phyloP scores from a whole-genome alignment of 2,329 filamentous ascomycete genomes.

The Penicillium sp. region DNA sequence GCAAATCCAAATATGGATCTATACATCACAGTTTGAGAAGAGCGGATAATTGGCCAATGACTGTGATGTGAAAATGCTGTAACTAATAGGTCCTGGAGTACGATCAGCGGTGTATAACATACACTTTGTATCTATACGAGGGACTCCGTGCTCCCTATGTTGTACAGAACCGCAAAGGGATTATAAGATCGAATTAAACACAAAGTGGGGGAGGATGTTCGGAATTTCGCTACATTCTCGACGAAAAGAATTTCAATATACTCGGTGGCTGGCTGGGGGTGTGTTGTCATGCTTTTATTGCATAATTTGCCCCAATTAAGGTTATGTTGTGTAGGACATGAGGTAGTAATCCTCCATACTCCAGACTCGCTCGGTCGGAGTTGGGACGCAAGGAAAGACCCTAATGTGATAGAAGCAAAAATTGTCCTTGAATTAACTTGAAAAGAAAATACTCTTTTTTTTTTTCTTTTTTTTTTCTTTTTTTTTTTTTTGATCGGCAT shows the following conservation, averaged over 20 bases:
- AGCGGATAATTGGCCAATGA: neutral
- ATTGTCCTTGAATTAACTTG: neutral
- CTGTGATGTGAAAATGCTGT: neutral
- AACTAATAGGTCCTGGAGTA: neutral
- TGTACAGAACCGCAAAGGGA: neutral
- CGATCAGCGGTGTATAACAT: conserved; percentile 21
- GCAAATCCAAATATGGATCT: neutral
- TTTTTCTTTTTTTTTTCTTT: neutral
- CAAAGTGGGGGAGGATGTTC: conserved; percentile 10
- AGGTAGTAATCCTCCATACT: neutral
- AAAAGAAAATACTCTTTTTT: neutral
- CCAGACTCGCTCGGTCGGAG: neutral
- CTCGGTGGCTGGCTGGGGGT: conserved; percentile 14
- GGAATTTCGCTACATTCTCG: neutral
- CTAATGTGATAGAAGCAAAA: neutral
- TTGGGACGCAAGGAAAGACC: conserved; percentile 4
- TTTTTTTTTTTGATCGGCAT: conserved; percentile 13
- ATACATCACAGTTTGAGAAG: neutral
- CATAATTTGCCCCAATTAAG: neutral
- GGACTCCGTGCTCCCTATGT: neutral
- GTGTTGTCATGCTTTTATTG: neutral
- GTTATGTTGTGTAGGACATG: neutral
- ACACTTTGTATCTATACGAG: neutral
- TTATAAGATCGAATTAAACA: conserved; percentile 18
- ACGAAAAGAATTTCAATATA: neutral